A percentile compares a stretch with the other conserved stretches of the same genome.
These are phyloP conservation scores for Tolypocladium guangdongense DNA, from an alignment of 2,329 filamentous ascomycete genomes.

Conservation along the genomic window DNA sequence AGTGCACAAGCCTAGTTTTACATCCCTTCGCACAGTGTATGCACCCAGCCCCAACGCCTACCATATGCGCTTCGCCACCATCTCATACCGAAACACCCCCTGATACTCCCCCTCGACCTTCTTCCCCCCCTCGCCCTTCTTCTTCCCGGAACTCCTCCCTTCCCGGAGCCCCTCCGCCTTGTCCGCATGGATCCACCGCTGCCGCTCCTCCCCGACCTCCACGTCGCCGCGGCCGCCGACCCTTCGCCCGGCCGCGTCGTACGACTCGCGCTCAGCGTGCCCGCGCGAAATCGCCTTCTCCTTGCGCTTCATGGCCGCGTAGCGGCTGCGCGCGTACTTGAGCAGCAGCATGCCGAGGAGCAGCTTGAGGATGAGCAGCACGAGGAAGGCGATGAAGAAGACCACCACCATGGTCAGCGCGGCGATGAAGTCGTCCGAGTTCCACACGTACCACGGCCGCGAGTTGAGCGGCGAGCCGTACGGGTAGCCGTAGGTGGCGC, in stretches of 20 bases:
- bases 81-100: conserved; percentile 73
- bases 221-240: conserved; percentile 76
- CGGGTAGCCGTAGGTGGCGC: conserved; percentile 55
- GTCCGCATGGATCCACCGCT: conserved; percentile 78
- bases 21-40: background rate
- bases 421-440: conserved; percentile 63
- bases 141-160: conserved; percentile 43
- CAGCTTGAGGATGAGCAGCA: conserved; percentile 75
- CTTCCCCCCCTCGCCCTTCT: conserved; percentile 33
- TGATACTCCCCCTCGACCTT: conserved; percentile 38
- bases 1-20: background rate
- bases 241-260: conserved; percentile 61
- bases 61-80: conserved; percentile 97
- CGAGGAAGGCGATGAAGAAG: conserved; percentile 73
- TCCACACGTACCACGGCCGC: conserved; percentile 43
- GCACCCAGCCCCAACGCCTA: conserved; percentile 25
- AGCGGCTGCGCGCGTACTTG: conserved; percentile 66
- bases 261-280: conserved; percentile 38
- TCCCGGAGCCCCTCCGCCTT: conserved; percentile 59
- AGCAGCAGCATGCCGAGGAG: conserved; percentile 81
- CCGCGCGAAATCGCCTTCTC: conserved; percentile 42
- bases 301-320: conserved; percentile 65
- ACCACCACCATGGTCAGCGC: conserved; percentile 74
- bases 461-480: conserved; percentile 27
- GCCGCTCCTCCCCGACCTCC: conserved; percentile 80